These are phyloP conservation scores for Aspergillus nidulans DNA, from an alignment of 495 filamentous ascomycete species.

Conservation along the genomic window DNA sequence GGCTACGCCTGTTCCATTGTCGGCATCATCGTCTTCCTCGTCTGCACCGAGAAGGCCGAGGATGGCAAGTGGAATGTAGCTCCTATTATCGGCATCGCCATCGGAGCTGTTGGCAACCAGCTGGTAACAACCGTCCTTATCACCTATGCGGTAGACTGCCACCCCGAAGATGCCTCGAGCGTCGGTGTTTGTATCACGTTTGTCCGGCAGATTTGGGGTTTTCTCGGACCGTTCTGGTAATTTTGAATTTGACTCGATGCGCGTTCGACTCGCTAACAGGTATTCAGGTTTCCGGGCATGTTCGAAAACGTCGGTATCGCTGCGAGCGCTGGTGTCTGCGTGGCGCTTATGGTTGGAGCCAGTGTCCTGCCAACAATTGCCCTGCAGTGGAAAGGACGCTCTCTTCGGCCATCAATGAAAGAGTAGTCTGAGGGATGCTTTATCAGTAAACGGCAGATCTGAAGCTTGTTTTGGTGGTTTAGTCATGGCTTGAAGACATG, in stretches of 20 bases:
- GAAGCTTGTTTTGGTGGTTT: background rate
- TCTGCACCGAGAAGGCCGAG: conserved; percentile 39
- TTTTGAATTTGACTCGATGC: background rate
- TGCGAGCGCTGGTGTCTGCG: conserved; percentile 37
- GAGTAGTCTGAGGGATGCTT: background rate
- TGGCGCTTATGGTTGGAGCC: conserved; percentile 40
- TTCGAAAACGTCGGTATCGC: conserved; percentile 40
- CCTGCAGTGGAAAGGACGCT: conserved; percentile 31
- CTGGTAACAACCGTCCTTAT: conserved; percentile 53
- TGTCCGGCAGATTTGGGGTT: conserved; percentile 52
- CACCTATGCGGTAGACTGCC: conserved; percentile 54
- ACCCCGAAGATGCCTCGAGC: conserved; percentile 44
- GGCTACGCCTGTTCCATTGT: conserved; percentile 45
- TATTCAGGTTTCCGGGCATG: conserved; percentile 48
- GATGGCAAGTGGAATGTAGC: conserved; percentile 43
- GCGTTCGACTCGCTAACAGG: conserved; percentile 7
- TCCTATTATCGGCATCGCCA: conserved; percentile 47
- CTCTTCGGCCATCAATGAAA: conserved; percentile 17
- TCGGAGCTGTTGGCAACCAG: conserved; percentile 52
- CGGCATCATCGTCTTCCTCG: conserved; percentile 48
- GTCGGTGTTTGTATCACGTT: conserved; percentile 56
- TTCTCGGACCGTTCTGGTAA: conserved; percentile 58
- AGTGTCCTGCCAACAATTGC: conserved; percentile 44
- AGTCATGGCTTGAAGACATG: background rate
- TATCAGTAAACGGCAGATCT: background rate